Conservation (phyloP, 768 basidiomycete species). For the Gymnopilus dilepis region DNA sequence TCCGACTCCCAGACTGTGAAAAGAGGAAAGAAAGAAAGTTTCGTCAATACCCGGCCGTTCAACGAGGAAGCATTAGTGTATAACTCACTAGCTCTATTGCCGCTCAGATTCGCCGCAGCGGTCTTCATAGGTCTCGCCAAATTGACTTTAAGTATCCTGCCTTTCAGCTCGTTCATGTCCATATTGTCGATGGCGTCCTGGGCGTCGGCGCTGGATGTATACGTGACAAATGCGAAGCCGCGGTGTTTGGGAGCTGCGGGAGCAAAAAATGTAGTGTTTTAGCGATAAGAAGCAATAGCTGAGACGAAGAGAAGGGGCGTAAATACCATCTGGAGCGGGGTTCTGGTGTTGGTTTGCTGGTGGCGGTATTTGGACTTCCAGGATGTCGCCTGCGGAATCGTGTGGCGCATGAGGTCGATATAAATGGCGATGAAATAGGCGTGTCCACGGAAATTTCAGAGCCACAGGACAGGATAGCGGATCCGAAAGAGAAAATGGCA, state of each 20-base stretch:
- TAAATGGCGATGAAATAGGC: background rate
- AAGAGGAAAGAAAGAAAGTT: conserved; percentile 2
- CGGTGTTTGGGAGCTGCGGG: conserved; percentile 77
- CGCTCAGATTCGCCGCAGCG: conserved; percentile 62
- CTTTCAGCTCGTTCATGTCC: conserved; percentile 90
- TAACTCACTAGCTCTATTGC: conserved; percentile 77
- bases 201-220: conserved; percentile 78
- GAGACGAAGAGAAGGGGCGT: background rate
- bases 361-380: conserved; percentile 88
- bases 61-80: background rate
- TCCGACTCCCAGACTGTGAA: conserved; percentile 93
- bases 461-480: too few relatives aligned
- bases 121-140: conserved; percentile 81
- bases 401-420: too few relatives aligned
- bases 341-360: conserved; percentile 70
- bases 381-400: conserved; percentile 74
- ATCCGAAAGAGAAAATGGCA: background rate
- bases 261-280: too few relatives aligned
- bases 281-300: background rate
- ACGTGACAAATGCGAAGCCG: conserved; percentile 95
- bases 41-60: conserved; percentile 1
- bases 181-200: conserved; percentile 99
- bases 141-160: conserved; percentile 81
- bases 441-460: too few relatives aligned
- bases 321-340: conserved; percentile 45